A percentile compares a stretch with the other conserved stretches of the same genome.
Conservation (phyloP, 345 rosid genomes). For the Gossypium rotundifolium region DNA sequence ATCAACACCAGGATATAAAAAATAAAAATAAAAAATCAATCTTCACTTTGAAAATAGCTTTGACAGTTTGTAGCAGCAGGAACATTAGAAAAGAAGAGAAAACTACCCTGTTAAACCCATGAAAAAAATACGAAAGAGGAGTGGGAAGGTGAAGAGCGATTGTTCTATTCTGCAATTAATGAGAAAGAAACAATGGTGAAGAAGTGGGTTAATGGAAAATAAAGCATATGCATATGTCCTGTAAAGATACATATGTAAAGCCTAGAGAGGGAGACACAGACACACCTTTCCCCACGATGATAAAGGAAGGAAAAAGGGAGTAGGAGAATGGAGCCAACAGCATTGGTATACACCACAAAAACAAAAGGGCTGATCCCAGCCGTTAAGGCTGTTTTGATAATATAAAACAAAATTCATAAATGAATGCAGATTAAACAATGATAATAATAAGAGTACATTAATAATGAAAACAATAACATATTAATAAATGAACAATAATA, state of each 20-base stretch:
- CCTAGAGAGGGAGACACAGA: not conserved
- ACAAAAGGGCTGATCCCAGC: conserved; percentile 76
- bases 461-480: too few species aligned
- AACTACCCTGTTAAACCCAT: conserved; percentile 69
- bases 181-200: conserved; percentile 2
- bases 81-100: conserved; percentile 18
- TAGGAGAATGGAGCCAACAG: conserved; percentile 46
- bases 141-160: conserved; percentile 40
- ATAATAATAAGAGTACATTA: too few species aligned
- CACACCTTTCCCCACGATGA: conserved; percentile 42
- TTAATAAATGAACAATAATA: too few species aligned
- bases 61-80: conserved; percentile 13
- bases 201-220: not conserved
- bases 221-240: not conserved
- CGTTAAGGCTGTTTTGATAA: conserved; percentile 49
- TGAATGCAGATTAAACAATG: too few species aligned
- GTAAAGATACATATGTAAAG: not conserved
- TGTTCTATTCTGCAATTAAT: conserved; percentile 41
- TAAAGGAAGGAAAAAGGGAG: conserved; percentile 59
- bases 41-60: not conserved
- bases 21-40: conserved; percentile 41
- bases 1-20: conserved; percentile 38
- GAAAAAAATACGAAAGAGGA: conserved; percentile 54
- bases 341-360: conserved; percentile 65
- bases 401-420: too few species aligned